phyloP scores from a whole-genome alignment of 495 filamentous ascomycete species.

The Hypoxylon intermedium region DNA sequence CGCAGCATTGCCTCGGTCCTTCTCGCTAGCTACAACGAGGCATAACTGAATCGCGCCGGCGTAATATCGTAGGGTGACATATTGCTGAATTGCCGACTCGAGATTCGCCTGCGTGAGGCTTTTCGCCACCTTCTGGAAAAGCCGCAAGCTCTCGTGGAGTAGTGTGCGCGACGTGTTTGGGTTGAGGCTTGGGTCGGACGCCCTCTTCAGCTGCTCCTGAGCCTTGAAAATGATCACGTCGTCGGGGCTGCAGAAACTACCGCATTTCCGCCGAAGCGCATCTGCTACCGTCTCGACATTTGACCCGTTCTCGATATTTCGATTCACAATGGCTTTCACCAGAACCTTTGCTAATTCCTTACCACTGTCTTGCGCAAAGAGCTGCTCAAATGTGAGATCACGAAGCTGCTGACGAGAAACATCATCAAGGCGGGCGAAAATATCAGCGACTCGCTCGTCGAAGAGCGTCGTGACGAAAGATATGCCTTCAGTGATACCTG shows the following conservation, averaged over 20 bases:
- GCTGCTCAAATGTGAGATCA: conserved; percentile 80
- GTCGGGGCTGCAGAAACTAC: conserved; percentile 94
- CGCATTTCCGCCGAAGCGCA: conserved; percentile 85
- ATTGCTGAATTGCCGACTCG: conserved; percentile 76
- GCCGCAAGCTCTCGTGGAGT: conserved; percentile 83
- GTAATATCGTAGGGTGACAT: conserved; percentile 82
- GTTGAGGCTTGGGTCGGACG: conserved; percentile 76
- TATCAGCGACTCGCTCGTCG: conserved; percentile 88
- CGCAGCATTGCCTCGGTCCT: conserved; percentile 83
- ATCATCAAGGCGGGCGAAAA: conserved; percentile 78
- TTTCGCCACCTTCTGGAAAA: conserved; percentile 87
- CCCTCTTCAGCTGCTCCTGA: conserved; percentile 89
- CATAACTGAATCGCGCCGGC: conserved; percentile 93
- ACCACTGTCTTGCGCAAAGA: conserved; percentile 80
- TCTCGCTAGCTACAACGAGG: conserved; percentile 77
- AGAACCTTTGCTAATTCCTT: conserved; percentile 94
- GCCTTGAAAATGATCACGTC: conserved; percentile 98
- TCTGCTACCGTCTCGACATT: conserved; percentile 98
- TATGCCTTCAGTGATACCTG: conserved; percentile 90
- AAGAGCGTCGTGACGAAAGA: conserved; percentile 93
- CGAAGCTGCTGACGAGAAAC: conserved; percentile 69
- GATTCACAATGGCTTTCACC: conserved; percentile 97
- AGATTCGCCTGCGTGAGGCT: conserved; percentile 83
- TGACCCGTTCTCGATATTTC: conserved; percentile 91
- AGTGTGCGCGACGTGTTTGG: conserved; percentile 79